Base-by-base conservation (phyloP, 225 moss, liverwort and hornwort genomes). In the Physcomitrium patens region DNA sequence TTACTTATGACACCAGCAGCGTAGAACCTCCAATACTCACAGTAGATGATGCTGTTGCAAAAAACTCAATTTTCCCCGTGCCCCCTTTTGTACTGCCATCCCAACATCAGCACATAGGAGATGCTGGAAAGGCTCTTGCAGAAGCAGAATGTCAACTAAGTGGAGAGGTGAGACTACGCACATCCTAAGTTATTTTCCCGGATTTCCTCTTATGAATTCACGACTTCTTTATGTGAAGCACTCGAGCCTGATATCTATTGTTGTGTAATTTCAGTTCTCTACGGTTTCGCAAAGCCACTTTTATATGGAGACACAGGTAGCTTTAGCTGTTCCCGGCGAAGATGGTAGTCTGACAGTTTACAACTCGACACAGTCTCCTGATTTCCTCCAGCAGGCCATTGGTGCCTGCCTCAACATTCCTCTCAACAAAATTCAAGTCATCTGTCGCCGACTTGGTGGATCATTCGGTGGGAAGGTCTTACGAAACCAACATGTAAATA, bases 361-460 rank as follows among this genome's bases (percentile, higher is more conserved):
- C 64, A 78, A 78, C 24, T 23, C 83, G 2, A 70, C n/a, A 58
- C 90, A 90, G 63, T 3, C 8, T 49, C 81, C 85, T 20, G 61
- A 71, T 1, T 0, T 1, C 3, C 13, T 84, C 15, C 90, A 90
- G 46, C n/a, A n/a, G 3, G 9, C 43, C 7, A 18, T 87, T n/a
- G 68, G 79, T 9, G 3, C 9, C 45, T 46, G 63, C 75, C 77
- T 87, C 45, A 83, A 77, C 7, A 44, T 86, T 24, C 77, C 85
- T 5, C 73, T 87, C 72, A 70, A 85, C 75, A 83, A 74, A 11
- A 64, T 87, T 51, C 74, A 83, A 56, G 74, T 87, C 27, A 79
- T 90, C 49, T 82, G 78, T 15, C 87, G 87, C 18, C 74, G 90
- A 57, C 22, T 85, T 49, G 90, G 90, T 49, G 90, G 90, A 43